Evolutionary conservation across 305 asterid genomes (phyloP).

Genomic region (Ajuga reptans): DNA sequence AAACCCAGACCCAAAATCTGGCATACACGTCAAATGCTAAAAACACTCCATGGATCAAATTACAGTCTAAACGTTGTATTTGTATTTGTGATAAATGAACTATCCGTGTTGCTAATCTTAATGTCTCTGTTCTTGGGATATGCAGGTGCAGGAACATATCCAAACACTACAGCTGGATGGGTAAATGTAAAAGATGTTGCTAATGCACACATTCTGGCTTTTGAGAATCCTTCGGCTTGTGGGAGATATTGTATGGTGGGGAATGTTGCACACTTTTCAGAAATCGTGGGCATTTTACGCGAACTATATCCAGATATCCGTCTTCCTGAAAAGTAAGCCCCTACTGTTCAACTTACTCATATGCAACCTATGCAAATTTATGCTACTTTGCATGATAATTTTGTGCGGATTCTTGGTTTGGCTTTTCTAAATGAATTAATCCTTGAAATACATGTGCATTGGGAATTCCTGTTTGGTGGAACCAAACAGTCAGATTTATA

Average conservation of each 20-base stretch:
- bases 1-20: no score
- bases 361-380: not conserved
- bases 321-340: slow-evolving; percentile 43
- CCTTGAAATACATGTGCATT: not conserved
- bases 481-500: no score
- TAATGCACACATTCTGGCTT: slow-evolving; percentile 46
- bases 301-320: slow-evolving; percentile 37
- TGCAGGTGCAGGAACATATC: slow-evolving; percentile 47
- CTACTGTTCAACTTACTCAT: not conserved
- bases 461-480: no score
- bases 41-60: not conserved
- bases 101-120: not conserved
- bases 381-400: not conserved
- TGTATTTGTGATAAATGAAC: not conserved
- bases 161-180: slow-evolving; percentile 39
- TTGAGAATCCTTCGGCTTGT: slow-evolving; percentile 44
- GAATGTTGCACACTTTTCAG: slow-evolving; percentile 36
- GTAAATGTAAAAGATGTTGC: slow-evolving; percentile 55
- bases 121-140: not conserved
- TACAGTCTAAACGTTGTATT: not conserved
- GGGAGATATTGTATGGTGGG: slow-evolving; percentile 47
- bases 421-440: not conserved
- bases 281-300: slow-evolving; percentile 30
- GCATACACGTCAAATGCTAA: not conserved
- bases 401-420: not conserved